phyloP scores from a whole-genome alignment of 768 basidiomycete species.

The Megacollybia marginata region DNA sequence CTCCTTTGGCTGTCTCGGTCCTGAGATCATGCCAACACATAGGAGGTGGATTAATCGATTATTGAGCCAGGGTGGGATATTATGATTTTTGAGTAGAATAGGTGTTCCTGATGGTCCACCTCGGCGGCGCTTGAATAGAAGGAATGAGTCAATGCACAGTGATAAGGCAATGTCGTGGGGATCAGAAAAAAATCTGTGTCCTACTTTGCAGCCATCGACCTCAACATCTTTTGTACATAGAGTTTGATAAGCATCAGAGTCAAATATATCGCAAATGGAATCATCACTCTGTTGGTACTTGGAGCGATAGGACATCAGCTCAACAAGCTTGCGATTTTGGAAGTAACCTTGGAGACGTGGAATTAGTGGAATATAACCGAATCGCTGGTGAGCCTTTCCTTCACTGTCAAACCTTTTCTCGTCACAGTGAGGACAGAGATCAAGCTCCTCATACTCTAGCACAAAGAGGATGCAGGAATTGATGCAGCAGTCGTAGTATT shows the following conservation, averaged over 20 bases:
- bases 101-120: slow-evolving; percentile 11
- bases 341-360: slow-evolving; percentile 18
- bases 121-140: slow-evolving; percentile 2
- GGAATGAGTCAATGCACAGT: neutral
- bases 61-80: slow-evolving; percentile 26
- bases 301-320: no score
- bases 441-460: neutral
- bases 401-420: slow-evolving; percentile 6
- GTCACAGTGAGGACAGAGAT: no score
- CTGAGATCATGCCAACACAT: no score
- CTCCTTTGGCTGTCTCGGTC: no score
- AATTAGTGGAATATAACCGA: slow-evolving; percentile 22
- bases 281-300: slow-evolving; percentile 8
- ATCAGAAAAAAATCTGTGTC: slow-evolving; percentile 24
- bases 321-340: slow-evolving; percentile 10
- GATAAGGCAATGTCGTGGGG: slow-evolving; percentile 28
- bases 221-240: slow-evolving; percentile 12
- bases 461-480: slow-evolving; percentile 27
- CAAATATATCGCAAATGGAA: slow-evolving; percentile 25
- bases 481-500: no score
- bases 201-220: slow-evolving; percentile 14
- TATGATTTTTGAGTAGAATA: no score
- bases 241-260: no score
- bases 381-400: slow-evolving; percentile 17
- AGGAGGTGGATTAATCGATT: slow-evolving; percentile 16